Percentiles rank a stretch among this genome's conserved stretches.
Conservation (phyloP, 1,284 basidiomycete species). For the Lentinus polychrous region DNA sequence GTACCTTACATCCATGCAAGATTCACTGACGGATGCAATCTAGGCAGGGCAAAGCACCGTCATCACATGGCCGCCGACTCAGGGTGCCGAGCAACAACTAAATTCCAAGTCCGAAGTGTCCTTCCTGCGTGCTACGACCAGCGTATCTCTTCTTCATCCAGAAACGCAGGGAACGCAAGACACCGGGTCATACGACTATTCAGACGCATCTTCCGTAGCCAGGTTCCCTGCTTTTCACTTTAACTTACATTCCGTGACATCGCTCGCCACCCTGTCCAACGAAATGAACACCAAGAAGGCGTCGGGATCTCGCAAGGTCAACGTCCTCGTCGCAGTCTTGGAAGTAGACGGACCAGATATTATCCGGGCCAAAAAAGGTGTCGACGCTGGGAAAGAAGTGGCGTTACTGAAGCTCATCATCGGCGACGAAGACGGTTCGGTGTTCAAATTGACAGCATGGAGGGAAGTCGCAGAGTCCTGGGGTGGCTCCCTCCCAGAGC, state of each 20-base stretch:
- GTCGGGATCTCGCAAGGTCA: slow-evolving; percentile 35
- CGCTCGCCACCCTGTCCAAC: slow-evolving; percentile 33
- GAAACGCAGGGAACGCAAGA: slow-evolving; percentile 39
- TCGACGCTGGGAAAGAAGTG: slow-evolving; percentile 59
- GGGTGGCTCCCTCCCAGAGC: slow-evolving; percentile 32
- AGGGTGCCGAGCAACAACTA: slow-evolving; percentile 11
- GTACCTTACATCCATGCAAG: background rate
- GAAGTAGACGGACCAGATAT: slow-evolving; percentile 70
- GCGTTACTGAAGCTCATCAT: slow-evolving; percentile 59
- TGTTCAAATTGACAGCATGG: slow-evolving; percentile 71
- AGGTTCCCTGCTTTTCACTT: slow-evolving; percentile 65
- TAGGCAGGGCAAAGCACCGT: slow-evolving; percentile 35
- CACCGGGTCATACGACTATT: slow-evolving; percentile 43
- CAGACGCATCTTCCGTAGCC: slow-evolving; percentile 58
- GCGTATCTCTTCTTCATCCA: slow-evolving; percentile 18
- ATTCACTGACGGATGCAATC: background rate
- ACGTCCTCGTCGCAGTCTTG: slow-evolving; percentile 53
- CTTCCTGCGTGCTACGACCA: slow-evolving; percentile 23
- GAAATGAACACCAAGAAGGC: slow-evolving; percentile 8
- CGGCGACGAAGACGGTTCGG: slow-evolving; percentile 56
- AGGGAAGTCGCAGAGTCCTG: slow-evolving; percentile 63
- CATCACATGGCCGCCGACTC: slow-evolving; percentile 52
- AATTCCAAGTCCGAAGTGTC: slow-evolving; percentile 10
- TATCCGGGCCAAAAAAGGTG: slow-evolving; percentile 57
- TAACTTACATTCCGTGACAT: slow-evolving; percentile 46